A percentile compares a stretch with the other conserved stretches of the same genome.
These are phyloP conservation scores for Fusarium illudens DNA, from an alignment of 2,329 filamentous ascomycete genomes.

Conservation along the genomic window DNA sequence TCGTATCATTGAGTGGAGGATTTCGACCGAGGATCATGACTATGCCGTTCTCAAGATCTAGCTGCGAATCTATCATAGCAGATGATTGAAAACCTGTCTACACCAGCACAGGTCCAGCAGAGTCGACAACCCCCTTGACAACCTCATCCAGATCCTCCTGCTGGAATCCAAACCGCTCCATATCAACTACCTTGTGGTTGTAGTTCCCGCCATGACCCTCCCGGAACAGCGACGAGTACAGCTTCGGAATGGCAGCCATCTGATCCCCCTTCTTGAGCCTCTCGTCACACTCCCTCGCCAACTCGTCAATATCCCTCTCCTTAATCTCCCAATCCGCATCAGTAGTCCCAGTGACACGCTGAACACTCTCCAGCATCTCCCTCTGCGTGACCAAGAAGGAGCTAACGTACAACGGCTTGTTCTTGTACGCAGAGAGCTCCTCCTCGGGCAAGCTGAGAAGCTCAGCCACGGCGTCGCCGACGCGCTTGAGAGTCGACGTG, in stretches of 20 bases:
- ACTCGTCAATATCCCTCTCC: slow-evolving; percentile 4
- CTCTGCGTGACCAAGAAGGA: slow-evolving; percentile 67
- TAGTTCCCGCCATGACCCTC: slow-evolving; percentile 47
- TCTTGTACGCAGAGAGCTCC: slow-evolving; percentile 41
- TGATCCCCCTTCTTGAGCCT: slow-evolving; percentile 30
- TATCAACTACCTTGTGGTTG: slow-evolving; percentile 42
- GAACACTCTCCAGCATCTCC: slow-evolving; percentile 69
- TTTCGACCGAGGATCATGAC: too few relatives aligned
- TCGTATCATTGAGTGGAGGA: neutral
- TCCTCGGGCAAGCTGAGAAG: slow-evolving; percentile 47
- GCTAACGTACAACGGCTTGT: slow-evolving; percentile 54
- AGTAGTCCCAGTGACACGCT: slow-evolving; percentile 64
- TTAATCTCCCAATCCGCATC: slow-evolving; percentile 56
- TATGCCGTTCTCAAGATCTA: neutral
- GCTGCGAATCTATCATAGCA: neutral
- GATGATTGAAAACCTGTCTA: neutral
- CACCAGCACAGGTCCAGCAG: neutral
- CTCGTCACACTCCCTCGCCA: slow-evolving; percentile 21
- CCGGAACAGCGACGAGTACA: slow-evolving; percentile 44
- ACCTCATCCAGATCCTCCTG: slow-evolving; percentile 44
- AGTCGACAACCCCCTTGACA: slow-evolving; percentile 21
- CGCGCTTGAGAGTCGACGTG: slow-evolving; percentile 43
- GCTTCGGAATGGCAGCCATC: slow-evolving; percentile 29
- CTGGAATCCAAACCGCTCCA: slow-evolving; percentile 39
- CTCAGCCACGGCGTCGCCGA: slow-evolving; percentile 48